Evolutionary conservation across 306 rosid species (phyloP), one percentile per base, ranked within the genome.

Genomic region (Inga oerstediana): DNA sequence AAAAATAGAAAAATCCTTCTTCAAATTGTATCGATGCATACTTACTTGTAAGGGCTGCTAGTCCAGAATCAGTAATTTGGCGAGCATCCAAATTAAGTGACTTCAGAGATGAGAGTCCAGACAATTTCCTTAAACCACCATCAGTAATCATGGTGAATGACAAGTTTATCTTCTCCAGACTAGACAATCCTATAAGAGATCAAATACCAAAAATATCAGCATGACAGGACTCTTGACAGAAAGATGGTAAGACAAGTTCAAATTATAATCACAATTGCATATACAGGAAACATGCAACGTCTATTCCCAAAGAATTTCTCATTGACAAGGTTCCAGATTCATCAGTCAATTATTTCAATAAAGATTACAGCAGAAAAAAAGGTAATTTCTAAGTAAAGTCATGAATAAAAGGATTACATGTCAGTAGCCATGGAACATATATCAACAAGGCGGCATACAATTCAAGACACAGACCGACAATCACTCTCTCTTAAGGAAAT

Each of bases 51-150:
- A 96, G 96, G 76, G 93, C 88, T 68, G 87, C 92, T 84, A 96
- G 90, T 79, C 99, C 99, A 69, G 74, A n/a, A 86, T 96, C 98
- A 59, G 99, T 89, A 81, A 96, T 90, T 87, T 96, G 97, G 86
- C 88, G 92, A 85, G 87, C 86, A 87, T 94, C 99, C 94, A 96
- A 96, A 90, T 96, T 96, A 64, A 96, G 99, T 4, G 97, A 96
- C 89, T 88, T 94, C 56, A 96, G 93, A 83, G 98, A 91, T 12
- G 93, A 87, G 79, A 96, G 97, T 81, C 95, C 93, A 45, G 97
- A 83, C 77, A 96, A 81, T 84, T 88, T 92, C 69, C 88, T 89
- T 59, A 96, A 92, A 72, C 98, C 97, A 80, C 68, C 54, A 76
- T 96, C 98, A 39, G 88, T 86, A 72, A 96, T 85, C 79, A 48